phyloP scores from a whole-genome alignment of 495 filamentous ascomycete genomes.

The Penicillium manginii region DNA sequence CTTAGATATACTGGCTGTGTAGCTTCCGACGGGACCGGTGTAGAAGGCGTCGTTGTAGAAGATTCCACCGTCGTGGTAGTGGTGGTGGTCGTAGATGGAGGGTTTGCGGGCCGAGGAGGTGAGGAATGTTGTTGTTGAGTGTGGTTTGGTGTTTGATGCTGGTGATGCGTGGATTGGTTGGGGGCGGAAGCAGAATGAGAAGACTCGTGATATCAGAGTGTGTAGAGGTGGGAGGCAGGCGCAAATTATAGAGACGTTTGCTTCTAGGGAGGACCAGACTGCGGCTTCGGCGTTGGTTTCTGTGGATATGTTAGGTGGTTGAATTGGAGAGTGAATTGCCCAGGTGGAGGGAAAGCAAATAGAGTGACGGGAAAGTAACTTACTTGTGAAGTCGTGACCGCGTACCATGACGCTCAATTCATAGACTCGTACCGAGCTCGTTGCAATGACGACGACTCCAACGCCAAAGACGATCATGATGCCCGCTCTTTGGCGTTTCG shows the following conservation, averaged over 20 bases:
- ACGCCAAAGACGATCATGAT: slow-evolving; percentile 49
- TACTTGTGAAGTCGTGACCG: slow-evolving; percentile 30
- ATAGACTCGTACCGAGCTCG: slow-evolving; percentile 36
- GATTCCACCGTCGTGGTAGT: slow-evolving; percentile 20
- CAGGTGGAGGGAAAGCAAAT: too few species aligned
- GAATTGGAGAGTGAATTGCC: too few species aligned
- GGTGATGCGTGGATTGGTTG: slow-evolving; percentile 21
- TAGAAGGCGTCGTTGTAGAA: slow-evolving; percentile 29
- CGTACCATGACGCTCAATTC: slow-evolving; percentile 24
- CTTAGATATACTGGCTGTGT: slow-evolving; percentile 34
- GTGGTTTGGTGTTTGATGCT: slow-evolving; percentile 15
- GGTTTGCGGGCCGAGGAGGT: slow-evolving; percentile 20
- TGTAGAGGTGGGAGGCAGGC: slow-evolving; percentile 82
- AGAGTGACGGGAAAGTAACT: neutral
- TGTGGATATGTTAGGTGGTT: slow-evolving; percentile 12
- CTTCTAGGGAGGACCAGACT: slow-evolving; percentile 81
- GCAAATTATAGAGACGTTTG: slow-evolving; percentile 79
- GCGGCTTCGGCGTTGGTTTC: slow-evolving; percentile 53
- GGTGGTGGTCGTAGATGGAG: slow-evolving; percentile 19
- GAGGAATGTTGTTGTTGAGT: slow-evolving; percentile 11
- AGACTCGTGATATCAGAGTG: slow-evolving; percentile 72
- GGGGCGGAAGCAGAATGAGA: slow-evolving; percentile 53
- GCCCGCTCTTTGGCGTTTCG: slow-evolving; percentile 43
- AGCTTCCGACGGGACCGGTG: slow-evolving; percentile 17
- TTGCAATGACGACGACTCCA: slow-evolving; percentile 49